Base-by-base conservation (phyloP, 345 rosid genomes). In the Gossypium arboreum region DNA sequence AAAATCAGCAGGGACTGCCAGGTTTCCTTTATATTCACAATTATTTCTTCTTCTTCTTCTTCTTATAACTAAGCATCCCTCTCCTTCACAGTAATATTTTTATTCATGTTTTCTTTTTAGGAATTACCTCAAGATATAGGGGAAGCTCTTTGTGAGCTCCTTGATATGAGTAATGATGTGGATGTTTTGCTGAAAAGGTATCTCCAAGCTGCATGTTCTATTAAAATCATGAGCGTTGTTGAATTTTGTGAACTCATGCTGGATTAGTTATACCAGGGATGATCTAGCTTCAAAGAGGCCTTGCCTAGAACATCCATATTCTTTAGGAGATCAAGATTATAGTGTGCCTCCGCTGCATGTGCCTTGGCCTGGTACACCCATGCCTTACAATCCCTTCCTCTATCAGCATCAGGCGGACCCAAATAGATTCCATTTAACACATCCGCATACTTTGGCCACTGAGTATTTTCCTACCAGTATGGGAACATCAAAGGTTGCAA, bases 1-100 rank as follows among this genome's bases (percentile, higher is more conserved):
- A 92, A 94, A 88, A 94, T 92, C 80, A 94, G 98, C 88, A 88
- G 98, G 77, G 98, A 94, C 75, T 94, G 98, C 66, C 97, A 92
- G 98, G 98, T 94, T 68, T 74, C 79, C 69, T 57, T 71, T 16
- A 16, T 13, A 59, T 77, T 59, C 10, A 10, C 44, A 54, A 25
- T 74, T 51, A 39, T 11, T 50, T 62, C 60, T 63, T 34, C 41
- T 50, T 62, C 60, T 63, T 34, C 41, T 50, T n/a, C 63, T 47
- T 73, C 73, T 65, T 5, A 51, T 67, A 34, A 17, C 12, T 18
- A 54, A 22, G 61, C 55, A 54, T 39, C 52, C 18, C 1, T 47
- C 47, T 2, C 41, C n/a, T 75, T 51, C 57, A 57, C 25, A 4
- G 13, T 75, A 15, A 75, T 20, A 48, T 13, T 62, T 67, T 43